Conservation (phyloP, 257 asterid species). For the Solanum medicagineum region DNA sequence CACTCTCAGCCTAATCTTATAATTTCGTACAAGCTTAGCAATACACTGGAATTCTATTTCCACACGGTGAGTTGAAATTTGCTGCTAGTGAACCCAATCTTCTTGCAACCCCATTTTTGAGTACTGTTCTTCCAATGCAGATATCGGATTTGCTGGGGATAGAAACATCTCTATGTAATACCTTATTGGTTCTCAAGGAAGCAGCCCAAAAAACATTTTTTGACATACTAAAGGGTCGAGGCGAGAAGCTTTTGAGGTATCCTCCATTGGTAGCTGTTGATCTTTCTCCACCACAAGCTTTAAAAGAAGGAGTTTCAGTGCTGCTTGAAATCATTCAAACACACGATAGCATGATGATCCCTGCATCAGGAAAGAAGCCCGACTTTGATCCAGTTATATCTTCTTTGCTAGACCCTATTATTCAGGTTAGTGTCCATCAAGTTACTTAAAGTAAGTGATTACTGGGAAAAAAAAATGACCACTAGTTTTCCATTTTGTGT, state of each 20-base stretch:
- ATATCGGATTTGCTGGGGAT: slow-evolving; percentile 87
- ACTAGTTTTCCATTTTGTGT: not conserved
- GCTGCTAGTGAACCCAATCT: not conserved
- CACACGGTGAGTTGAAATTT: slow-evolving; percentile 59
- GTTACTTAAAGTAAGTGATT: not conserved
- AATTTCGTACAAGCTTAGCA: slow-evolving; percentile 77
- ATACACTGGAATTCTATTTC: slow-evolving; percentile 92
- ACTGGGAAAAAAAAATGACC: not conserved
- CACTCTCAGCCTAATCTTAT: slow-evolving; percentile 94
- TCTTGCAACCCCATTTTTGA: not conserved
- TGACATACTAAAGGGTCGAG: slow-evolving; percentile 80
- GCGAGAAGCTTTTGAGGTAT: slow-evolving; percentile 88
- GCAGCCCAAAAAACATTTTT: slow-evolving; percentile 87
- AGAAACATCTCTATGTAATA: slow-evolving; percentile 80
- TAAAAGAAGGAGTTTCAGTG: slow-evolving; percentile 79
- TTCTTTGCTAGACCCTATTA: slow-evolving; percentile 90
- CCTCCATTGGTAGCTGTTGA: slow-evolving; percentile 91
- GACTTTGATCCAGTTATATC: slow-evolving; percentile 83
- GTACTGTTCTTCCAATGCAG: slow-evolving; percentile 24
- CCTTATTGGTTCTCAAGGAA: slow-evolving; percentile 91
- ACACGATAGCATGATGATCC: slow-evolving; percentile 78
- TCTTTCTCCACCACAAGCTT: slow-evolving; percentile 90
- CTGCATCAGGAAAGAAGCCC: slow-evolving; percentile 63
- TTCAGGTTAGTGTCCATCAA: slow-evolving; percentile 46
- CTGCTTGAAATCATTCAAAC: slow-evolving; percentile 86